Conservation (phyloP, 129 eudicot species). For the Cynara cardunculus region DNA sequence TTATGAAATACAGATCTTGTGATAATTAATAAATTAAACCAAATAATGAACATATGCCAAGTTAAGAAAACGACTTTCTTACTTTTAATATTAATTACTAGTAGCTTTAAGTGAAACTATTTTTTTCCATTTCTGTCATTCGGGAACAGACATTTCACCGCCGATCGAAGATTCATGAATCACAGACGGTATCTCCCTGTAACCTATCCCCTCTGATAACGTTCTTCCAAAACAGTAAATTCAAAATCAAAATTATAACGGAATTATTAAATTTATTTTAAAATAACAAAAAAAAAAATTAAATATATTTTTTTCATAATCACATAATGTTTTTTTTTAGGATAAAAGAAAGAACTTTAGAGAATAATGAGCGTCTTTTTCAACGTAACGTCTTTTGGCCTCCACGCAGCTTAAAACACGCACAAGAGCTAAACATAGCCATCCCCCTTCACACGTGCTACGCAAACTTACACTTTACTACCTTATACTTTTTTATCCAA, state of each 20-base stretch:
- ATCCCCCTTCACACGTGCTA: conserved; percentile 41
- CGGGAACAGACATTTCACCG: too few species aligned
- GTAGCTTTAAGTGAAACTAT: too few species aligned
- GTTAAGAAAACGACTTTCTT: too few species aligned
- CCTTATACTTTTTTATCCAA: background rate
- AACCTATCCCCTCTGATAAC: too few species aligned
- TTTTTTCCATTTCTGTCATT: too few species aligned
- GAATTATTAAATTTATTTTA: background rate
- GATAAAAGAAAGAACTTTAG: background rate
- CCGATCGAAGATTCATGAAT: too few species aligned
- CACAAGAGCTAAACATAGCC: conserved; percentile 21
- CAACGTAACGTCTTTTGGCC: conserved; percentile 45
- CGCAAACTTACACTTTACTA: background rate
- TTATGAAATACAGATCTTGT: too few species aligned
- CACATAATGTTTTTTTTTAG: background rate
- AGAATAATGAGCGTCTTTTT: conserved; percentile 27
- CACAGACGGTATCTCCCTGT: too few species aligned
- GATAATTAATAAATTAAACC: background rate
- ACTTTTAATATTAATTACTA: too few species aligned
- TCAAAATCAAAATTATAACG: background rate
- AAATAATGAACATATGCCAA: too few species aligned
- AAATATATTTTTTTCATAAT: background rate
- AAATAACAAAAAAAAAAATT: background rate
- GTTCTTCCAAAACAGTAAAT: background rate
- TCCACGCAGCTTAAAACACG: conserved; percentile 60